These are phyloP conservation scores for Zasmidium cellare DNA, from an alignment of 2,329 filamentous ascomycete genomes.

Conservation along the genomic window DNA sequence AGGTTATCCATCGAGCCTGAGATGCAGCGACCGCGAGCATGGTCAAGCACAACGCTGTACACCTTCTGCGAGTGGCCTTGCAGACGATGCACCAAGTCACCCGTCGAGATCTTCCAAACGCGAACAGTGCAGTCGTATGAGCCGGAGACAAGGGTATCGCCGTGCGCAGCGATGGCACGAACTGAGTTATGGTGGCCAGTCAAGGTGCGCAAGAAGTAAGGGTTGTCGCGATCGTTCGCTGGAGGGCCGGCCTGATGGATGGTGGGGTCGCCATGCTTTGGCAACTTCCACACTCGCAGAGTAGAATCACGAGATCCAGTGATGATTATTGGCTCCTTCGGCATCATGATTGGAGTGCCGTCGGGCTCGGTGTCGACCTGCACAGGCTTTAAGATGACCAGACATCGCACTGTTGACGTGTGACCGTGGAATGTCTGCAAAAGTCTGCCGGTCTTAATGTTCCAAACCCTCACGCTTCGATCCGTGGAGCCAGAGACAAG, in stretches of 20 bases:
- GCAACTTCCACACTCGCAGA: conserved; percentile 89
- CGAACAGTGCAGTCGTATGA: conserved; percentile 95
- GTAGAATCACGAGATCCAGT: conserved; percentile 95
- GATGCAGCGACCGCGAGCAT: conserved; percentile 89
- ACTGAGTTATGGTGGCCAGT: conserved; percentile 90
- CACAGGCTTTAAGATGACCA: conserved; percentile 89
- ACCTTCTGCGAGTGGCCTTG: conserved; percentile 90
- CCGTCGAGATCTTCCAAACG: conserved; percentile 96
- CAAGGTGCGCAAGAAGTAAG: conserved; percentile 88
- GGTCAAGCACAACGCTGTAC: conserved; percentile 93
- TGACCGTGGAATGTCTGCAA: conserved; percentile 97
- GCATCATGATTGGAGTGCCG: conserved; percentile 81
- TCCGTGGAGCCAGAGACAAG: conserved; percentile 96
- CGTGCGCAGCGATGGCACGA: conserved; percentile 90
- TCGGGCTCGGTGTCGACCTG: conserved; percentile 70
- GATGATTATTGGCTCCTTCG: conserved; percentile 92
- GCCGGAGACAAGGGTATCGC: conserved; percentile 93
- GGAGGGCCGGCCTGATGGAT: conserved; percentile 79
- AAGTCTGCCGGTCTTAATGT: conserved; percentile 89
- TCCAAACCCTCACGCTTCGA: conserved; percentile 98
- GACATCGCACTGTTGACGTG: conserved; percentile 91
- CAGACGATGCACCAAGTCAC: conserved; percentile 79
- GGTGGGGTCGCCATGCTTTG: conserved; percentile 71
- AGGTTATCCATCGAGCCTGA: conserved; percentile 98
- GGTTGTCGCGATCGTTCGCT: conserved; percentile 75